phyloP scores from a whole-genome alignment of 2,329 filamentous ascomycete species.

The Pseudogymnoascus sp. region DNA sequence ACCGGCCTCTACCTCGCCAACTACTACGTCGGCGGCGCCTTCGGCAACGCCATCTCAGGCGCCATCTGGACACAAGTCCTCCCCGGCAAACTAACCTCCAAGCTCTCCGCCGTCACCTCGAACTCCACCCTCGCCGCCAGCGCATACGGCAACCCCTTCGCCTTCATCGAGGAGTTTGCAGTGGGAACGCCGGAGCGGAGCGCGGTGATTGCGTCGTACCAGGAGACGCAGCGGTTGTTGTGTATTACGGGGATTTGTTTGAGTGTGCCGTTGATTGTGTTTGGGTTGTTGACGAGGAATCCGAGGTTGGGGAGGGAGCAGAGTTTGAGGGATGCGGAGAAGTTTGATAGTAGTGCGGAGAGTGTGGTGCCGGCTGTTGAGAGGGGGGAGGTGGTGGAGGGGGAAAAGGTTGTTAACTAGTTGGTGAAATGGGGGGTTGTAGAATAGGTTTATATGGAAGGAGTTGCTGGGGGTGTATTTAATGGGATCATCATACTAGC shows the following conservation, averaged over 20 bases:
- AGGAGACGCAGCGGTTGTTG: constrained; percentile 37
- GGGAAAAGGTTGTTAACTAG: not conserved
- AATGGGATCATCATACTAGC: too few relatives aligned
- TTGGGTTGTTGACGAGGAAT: constrained; percentile 37
- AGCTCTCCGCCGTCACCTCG: constrained; percentile 20
- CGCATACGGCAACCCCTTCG: constrained; percentile 30
- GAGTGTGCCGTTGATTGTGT: constrained; percentile 36
- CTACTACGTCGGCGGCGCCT: constrained; percentile 45
- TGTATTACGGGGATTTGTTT: constrained; percentile 43
- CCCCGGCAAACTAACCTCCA: constrained; percentile 35
- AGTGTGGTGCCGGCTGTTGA: not conserved
- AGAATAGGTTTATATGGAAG: not conserved
- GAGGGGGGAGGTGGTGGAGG: not conserved
- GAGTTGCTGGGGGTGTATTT: too few relatives aligned
- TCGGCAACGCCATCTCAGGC: constrained; percentile 45
- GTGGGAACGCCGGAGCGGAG: constrained; percentile 32
- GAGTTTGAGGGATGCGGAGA: constrained; percentile 11
- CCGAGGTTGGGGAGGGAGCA: constrained; percentile 29
- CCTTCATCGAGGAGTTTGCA: constrained; percentile 30
- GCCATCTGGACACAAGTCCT: constrained; percentile 54
- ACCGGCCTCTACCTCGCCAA: constrained; percentile 53
- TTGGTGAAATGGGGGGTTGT: not conserved
- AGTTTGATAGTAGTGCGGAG: not conserved
- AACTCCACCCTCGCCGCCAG: constrained; percentile 33
- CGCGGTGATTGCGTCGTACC: constrained; percentile 26